A percentile compares a stretch with the other conserved stretches of the same genome.
phyloP scores from a whole-genome alignment of 305 asterid genomes.

The Plantago lanceolata region DNA sequence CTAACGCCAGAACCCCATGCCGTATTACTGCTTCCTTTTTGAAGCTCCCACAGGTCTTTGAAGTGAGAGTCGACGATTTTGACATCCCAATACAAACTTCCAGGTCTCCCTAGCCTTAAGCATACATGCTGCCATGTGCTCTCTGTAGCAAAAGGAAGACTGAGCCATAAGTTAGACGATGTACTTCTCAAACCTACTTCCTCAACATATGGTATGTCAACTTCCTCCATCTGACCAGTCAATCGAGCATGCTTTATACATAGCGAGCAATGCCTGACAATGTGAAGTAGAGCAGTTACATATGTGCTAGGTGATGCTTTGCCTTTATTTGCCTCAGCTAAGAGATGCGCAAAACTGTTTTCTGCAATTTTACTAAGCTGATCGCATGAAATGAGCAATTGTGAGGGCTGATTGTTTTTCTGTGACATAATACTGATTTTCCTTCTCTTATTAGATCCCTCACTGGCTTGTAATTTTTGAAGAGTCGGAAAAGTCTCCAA shows the following conservation, averaged over 20 bases:
- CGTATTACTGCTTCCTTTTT: constrained; percentile 69
- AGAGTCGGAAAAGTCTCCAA: constrained; percentile 74
- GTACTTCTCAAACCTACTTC: constrained; percentile 90
- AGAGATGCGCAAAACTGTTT: constrained; percentile 60
- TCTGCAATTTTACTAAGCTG: constrained; percentile 46
- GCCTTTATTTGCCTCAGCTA: constrained; percentile 90
- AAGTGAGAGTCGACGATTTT: constrained; percentile 83
- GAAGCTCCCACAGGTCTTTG: constrained; percentile 94
- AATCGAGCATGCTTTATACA: constrained; percentile 94
- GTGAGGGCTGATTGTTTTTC: constrained; percentile 42
- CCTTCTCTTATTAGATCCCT: constrained; percentile 59
- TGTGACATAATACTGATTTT: constrained; percentile 38
- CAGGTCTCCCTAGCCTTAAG: constrained; percentile 94
- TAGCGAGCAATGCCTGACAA: constrained; percentile 87
- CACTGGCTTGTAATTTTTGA: constrained; percentile 39
- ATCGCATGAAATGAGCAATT: constrained; percentile 40
- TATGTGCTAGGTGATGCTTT: constrained; percentile 75
- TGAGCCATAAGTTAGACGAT: constrained; percentile 93
- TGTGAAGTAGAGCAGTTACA: constrained; percentile 79
- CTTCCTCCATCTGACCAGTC: constrained; percentile 95
- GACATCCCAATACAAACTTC: constrained; percentile 99
- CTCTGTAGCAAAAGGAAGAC: constrained; percentile 81
- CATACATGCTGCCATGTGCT: constrained; percentile 84
- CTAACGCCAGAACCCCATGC: constrained; percentile 96
- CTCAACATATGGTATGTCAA: constrained; percentile 89